These are phyloP conservation scores for Populus pruinosa DNA, from an alignment of 345 rosid species.

Conservation along the genomic window DNA sequence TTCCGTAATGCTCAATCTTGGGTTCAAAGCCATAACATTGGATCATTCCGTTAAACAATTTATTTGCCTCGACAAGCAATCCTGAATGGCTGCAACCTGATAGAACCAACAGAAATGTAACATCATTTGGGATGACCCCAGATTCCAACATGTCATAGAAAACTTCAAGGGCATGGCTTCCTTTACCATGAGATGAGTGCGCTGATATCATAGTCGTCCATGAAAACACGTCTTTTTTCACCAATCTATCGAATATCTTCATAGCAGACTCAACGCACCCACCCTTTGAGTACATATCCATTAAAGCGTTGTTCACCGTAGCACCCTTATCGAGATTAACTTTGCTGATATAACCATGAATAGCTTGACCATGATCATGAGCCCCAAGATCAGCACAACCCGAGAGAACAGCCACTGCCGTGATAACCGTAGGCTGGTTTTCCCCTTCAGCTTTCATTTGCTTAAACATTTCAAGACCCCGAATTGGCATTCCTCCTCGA, in stretches of 20 bases:
- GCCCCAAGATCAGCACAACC: constrained; percentile 2
- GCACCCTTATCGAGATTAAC: background rate
- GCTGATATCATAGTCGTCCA: background rate
- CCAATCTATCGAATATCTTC: background rate
- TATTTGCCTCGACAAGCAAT: background rate
- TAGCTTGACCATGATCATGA: background rate
- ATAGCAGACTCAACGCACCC: background rate
- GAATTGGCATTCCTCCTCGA: background rate
- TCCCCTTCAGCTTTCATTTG: background rate
- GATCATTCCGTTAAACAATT: background rate
- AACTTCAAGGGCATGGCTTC: background rate
- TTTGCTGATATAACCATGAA: background rate
- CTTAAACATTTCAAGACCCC: background rate
- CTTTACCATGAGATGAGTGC: background rate
- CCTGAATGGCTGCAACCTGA: constrained; percentile 3
- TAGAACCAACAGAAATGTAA: background rate
- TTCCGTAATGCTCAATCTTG: background rate
- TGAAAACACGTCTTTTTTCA: background rate
- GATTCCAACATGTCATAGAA: background rate
- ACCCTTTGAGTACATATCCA: background rate
- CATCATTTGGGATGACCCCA: background rate
- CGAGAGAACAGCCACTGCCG: background rate
- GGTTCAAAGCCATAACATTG: background rate
- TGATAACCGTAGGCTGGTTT: background rate
- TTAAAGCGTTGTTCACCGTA: background rate